A percentile compares a stretch with the other conserved stretches of the same genome.
phyloP scores from a whole-genome alignment of 257 asterid species.

The Salvia rosmarinus region DNA sequence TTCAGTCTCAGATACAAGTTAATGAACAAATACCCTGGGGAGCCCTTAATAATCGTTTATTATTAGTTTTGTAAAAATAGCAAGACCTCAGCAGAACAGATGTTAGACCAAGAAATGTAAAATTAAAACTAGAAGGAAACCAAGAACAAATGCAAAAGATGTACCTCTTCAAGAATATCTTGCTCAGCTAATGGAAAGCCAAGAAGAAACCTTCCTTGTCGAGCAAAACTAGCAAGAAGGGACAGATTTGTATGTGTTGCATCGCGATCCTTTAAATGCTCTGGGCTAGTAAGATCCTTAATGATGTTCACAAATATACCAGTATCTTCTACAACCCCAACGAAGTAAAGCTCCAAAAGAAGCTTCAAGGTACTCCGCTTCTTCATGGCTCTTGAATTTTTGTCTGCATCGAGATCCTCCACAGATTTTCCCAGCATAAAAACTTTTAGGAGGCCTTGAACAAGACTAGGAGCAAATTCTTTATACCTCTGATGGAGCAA shows the following conservation, averaged over 20 bases:
- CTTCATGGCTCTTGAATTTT: conserved; percentile 89
- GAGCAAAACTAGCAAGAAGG: conserved; percentile 95
- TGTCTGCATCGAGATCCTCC: conserved; percentile 84
- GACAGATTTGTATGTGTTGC: conserved; percentile 94
- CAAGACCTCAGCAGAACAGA: conserved; percentile 24
- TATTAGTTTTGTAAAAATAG: conserved; percentile 9
- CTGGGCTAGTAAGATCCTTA: conserved; percentile 85
- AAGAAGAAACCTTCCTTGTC: conserved; percentile 91
- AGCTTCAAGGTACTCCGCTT: conserved; percentile 96
- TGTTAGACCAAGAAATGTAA: conserved; percentile 5
- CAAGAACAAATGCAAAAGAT: conserved; percentile 22
- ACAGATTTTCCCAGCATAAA: conserved; percentile 77
- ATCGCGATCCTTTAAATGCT: conserved; percentile 95
- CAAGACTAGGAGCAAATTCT: conserved; percentile 90
- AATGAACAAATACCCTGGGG: conserved; percentile 27
- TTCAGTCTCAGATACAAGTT: conserved; percentile 21
- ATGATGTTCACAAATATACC: conserved; percentile 72
- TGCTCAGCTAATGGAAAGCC: conserved; percentile 82
- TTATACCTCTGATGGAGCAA: conserved; percentile 96
- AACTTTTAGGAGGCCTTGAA: conserved; percentile 89
- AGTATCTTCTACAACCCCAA: conserved; percentile 86
- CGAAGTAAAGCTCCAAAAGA: conserved; percentile 92
- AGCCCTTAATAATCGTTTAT: background rate
- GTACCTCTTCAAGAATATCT: conserved; percentile 89
- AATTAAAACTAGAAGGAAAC: conserved; percentile 10